Conservation (phyloP, 2,329 filamentous ascomycete species). For the Xylaria sp. region DNA sequence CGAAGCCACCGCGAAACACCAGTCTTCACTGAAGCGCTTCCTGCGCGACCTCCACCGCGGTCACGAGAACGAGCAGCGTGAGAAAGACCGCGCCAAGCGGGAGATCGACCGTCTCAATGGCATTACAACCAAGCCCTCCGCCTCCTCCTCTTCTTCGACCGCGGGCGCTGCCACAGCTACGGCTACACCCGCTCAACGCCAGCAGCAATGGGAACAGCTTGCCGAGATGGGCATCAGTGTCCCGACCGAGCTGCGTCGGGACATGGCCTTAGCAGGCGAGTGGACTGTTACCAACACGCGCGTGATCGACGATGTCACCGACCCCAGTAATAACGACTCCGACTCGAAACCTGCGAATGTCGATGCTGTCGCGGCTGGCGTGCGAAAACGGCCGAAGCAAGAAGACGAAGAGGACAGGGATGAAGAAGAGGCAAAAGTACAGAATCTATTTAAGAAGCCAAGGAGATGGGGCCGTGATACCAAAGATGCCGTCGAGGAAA, state of each 20-base stretch:
- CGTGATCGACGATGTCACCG: conserved; percentile 59
- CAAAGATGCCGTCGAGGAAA: conserved; percentile 60
- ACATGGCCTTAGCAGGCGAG: conserved; percentile 88
- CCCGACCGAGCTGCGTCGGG: conserved; percentile 78
- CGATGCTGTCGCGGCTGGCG: conserved; percentile 63
- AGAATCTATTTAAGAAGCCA: conserved; percentile 69
- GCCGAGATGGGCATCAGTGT: conserved; percentile 87
- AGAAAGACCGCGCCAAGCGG: conserved; percentile 82
- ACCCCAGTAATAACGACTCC: conserved; percentile 53
- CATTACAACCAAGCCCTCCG: conserved; percentile 64
- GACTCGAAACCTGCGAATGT: conserved; percentile 52
- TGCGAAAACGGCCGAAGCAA: conserved; percentile 64
- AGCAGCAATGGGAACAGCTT: conserved; percentile 86
- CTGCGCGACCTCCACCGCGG: conserved; percentile 87
- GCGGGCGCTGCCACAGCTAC: conserved; percentile 53
- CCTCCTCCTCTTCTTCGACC: conserved; percentile 45
- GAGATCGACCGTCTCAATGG: conserved; percentile 90
- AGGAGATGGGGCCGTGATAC: conserved; percentile 64
- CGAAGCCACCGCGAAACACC: conserved; percentile 86
- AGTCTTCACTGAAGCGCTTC: conserved; percentile 86
- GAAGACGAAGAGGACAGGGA: conserved; percentile 58
- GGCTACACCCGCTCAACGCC: conserved; percentile 73
- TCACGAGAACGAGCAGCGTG: conserved; percentile 81
- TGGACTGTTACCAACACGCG: conserved; percentile 80
- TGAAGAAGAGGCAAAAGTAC: conserved; percentile 68